Evolutionary conservation across 352 stramenopile genomes (phyloP), one percentile per base, ranked within the genome.

Genomic region (Aphanomyces invadans): DNA sequence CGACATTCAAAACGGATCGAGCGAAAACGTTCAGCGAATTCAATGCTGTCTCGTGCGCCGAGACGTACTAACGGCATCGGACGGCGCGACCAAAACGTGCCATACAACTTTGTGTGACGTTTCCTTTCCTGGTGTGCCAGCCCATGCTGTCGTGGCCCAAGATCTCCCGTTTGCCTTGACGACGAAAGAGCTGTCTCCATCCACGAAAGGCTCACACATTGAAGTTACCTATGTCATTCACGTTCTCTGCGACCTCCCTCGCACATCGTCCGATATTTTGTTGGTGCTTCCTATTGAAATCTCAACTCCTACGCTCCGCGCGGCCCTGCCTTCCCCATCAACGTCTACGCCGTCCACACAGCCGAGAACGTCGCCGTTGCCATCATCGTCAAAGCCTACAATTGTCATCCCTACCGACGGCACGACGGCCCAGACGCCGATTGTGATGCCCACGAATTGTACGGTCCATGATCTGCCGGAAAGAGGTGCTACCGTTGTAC

Each of bases 1-100:
- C 71, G 73, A 80, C 54, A 77, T 88, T 69, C 75, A 74, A 57
- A 87, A 90, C 65, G 49, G 64, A 19, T 88, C 81, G 23, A 69
- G 69, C 1, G 73, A 80, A 23, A 74, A 86, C 53, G 80, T 90
- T 62, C 67, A 70, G n/a, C 60, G 62, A 38, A 85, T 90, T 76
- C 74, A 71, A 52, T 84, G 76, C 52, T 70, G 69, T 2, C 45
- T 90, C 25, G 84, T 78, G 48, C 79, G 86, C 59, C 74, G 81
- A 32, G 71, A 28, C 62, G 60, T 10, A n/a, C 79, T 2, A 39
- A 67, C 17, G 7, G 36, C 36, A 74, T 73, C 36, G n/a, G 61
- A 29, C 33, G 59, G 19, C 68, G 68, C 36, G 79, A 72, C 1
- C 12, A 52, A 52, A 52, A 52, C 44, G 4, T 77, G 86, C 36